These are phyloP conservation scores for Syzygium grande DNA, from an alignment of 345 rosid genomes.

Conservation along the genomic window DNA sequence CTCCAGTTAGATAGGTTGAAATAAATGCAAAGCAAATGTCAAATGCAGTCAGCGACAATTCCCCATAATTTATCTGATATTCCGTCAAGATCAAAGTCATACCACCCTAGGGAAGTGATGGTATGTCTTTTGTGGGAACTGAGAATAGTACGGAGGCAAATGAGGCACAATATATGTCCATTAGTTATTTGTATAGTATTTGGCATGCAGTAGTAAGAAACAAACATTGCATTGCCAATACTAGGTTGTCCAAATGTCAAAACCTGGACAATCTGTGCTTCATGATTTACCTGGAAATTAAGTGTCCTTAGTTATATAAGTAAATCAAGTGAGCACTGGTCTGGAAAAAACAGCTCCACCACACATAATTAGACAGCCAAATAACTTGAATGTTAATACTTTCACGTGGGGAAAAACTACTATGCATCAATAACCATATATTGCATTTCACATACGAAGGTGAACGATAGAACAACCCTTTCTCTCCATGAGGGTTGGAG, in stretches of 20 bases:
- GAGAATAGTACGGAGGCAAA: conserved; percentile 66
- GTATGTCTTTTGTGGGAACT: conserved; percentile 75
- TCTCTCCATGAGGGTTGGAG: not conserved
- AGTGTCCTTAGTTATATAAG: not conserved
- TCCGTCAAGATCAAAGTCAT: not conserved
- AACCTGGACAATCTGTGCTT: conserved; percentile 53
- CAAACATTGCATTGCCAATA: conserved; percentile 76
- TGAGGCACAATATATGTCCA: conserved; percentile 79
- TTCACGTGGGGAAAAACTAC: no score
- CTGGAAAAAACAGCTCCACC: not conserved
- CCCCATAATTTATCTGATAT: not conserved
- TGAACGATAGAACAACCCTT: not conserved
- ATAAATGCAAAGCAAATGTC: not conserved
- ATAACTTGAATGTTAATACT: no score
- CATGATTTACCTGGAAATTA: conserved; percentile 54
- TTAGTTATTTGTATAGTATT: conserved; percentile 55
- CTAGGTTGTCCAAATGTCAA: conserved; percentile 96
- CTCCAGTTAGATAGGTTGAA: not conserved
- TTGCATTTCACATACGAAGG: not conserved
- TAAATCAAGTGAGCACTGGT: no score
- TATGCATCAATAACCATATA: not conserved
- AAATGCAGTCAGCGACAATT: not conserved
- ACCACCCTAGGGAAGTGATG: conserved; percentile 98
- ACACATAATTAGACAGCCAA: not conserved
- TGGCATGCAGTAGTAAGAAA: conserved; percentile 64